Base-by-base conservation (phyloP, 2,329 filamentous ascomycete species). In the Colletotrichum destructivum region DNA sequence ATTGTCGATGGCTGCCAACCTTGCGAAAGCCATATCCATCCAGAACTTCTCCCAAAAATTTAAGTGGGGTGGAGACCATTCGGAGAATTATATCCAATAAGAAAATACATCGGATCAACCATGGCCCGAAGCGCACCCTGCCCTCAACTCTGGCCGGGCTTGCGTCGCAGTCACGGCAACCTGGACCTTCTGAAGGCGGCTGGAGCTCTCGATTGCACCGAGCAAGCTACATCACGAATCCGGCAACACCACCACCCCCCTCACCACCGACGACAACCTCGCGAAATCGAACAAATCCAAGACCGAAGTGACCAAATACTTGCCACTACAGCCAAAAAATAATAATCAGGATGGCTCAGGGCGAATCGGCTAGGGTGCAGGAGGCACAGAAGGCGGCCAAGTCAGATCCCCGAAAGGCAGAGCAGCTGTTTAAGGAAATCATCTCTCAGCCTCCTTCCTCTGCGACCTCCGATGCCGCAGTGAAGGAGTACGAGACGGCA, bases 401-500 rank as follows among this genome's bases (percentile, higher is more conserved):
- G 86, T 89, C 91, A 75, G 90, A 97, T 80, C 93, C 95, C 75
- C 86, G 89, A 78, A 94, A 96, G 87, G 94, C 96, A 74, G 95
- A 97, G 85, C 87, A 89, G 78, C 90, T 94, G 81, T 98, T 96
- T 88, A 94, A 96, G 84, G 92, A 96, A 68, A 93, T 98, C 80
- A 90, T 98, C 76, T 92, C 94, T 64, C 92, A 94, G 84, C 91
- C 94, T 47, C 95, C 95, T 26, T 93, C 94, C 64, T 93, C 94
- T 63, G 91, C 93, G 72, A 96, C 91, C 71, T 91, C 90, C 73
- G 96, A 99, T 83, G 90, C 92, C 47, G 94, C 95, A 71, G 91
- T 96, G 76, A 92, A 93, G 82, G 94, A 98, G 82, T 99, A 98
- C 79, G 96, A 99, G 87, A 88, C 89, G 76, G 95, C 96, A 35